Conservation (phyloP, 2,329 filamentous ascomycete genomes). For the Alternaria sp. region DNA sequence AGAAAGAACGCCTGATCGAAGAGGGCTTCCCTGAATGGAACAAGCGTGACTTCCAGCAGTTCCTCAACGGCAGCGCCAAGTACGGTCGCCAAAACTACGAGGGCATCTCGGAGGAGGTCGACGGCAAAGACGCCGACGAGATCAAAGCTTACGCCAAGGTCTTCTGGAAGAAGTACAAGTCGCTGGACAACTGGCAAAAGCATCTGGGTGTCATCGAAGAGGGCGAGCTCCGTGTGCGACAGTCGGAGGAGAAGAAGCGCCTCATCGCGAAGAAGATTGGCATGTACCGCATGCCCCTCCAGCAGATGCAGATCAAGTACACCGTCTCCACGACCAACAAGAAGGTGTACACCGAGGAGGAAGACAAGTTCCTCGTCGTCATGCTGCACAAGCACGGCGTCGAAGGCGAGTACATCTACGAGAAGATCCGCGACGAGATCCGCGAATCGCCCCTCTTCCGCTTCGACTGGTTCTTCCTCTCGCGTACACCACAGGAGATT, state of each 20-base stretch:
- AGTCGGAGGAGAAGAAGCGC: slow-evolving; percentile 90
- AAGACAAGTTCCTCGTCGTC: slow-evolving; percentile 93
- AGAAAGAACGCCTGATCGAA: slow-evolving; percentile 81
- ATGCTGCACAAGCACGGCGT: slow-evolving; percentile 91
- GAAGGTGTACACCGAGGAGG: slow-evolving; percentile 98
- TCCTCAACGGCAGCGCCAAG: slow-evolving; percentile 92
- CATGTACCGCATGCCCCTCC: slow-evolving; percentile 94
- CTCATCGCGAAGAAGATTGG: slow-evolving; percentile 94
- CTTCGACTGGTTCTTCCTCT: slow-evolving; percentile 99
- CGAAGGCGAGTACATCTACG: slow-evolving; percentile 87
- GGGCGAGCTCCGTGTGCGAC: slow-evolving; percentile 86
- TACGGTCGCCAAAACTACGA: slow-evolving; percentile 88
- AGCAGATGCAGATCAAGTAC: slow-evolving; percentile 99
- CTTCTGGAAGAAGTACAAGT: slow-evolving; percentile 94
- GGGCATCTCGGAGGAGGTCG: slow-evolving; percentile 85
- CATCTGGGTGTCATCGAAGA: slow-evolving; percentile 89
- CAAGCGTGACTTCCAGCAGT: slow-evolving; percentile 96
- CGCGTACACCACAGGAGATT: slow-evolving; percentile 89
- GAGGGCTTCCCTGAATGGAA: slow-evolving; percentile 96
- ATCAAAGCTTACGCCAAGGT: slow-evolving; percentile 91
- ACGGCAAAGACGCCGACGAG: slow-evolving; percentile 84
- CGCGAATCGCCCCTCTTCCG: slow-evolving; percentile 92
- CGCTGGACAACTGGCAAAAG: slow-evolving; percentile 88
- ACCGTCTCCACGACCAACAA: slow-evolving; percentile 99
- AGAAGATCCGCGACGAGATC: slow-evolving; percentile 96